A percentile compares a stretch with the other conserved stretches of the same genome.
phyloP scores from a whole-genome alignment of 345 rosid genomes.

The Noccaea caerulescens region DNA sequence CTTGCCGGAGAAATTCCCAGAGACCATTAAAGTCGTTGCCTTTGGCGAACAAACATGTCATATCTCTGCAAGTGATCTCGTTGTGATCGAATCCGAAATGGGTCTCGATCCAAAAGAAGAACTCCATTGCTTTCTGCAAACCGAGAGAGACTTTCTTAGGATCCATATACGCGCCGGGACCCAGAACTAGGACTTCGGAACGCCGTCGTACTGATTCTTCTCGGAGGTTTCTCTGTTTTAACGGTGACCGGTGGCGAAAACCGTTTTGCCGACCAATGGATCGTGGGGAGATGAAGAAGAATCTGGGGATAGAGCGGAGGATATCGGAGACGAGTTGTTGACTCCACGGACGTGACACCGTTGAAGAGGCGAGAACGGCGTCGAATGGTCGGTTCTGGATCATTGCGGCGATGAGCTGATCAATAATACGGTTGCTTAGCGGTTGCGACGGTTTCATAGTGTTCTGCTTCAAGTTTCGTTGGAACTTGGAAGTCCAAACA shows the following conservation, averaged over 20 bases:
- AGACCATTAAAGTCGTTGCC: constrained; percentile 58
- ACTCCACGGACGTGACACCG: constrained; percentile 48
- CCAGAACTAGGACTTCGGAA: constrained; percentile 53
- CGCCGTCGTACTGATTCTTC: constrained; percentile 48
- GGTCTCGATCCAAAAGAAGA: constrained; percentile 65
- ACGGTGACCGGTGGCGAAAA: constrained; percentile 74
- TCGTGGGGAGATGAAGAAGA: constrained; percentile 74
- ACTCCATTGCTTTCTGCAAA: constrained; percentile 62
- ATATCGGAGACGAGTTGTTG: constrained; percentile 57
- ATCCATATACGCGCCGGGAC: constrained; percentile 79
- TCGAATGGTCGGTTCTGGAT: constrained; percentile 70
- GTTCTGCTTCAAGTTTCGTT: neutral
- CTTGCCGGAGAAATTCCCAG: constrained; percentile 73
- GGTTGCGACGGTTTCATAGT: constrained; percentile 41
- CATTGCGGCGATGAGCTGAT: constrained; percentile 58
- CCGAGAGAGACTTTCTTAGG: constrained; percentile 60
- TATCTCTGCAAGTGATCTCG: constrained; percentile 76
- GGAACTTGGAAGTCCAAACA: too few relatives aligned
- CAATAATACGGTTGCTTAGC: constrained; percentile 34
- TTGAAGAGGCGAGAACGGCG: constrained; percentile 53
- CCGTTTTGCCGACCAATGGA: constrained; percentile 76
- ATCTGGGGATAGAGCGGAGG: constrained; percentile 67
- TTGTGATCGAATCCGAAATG: constrained; percentile 55
- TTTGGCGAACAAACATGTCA: constrained; percentile 70
- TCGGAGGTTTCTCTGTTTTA: constrained; percentile 62